phyloP scores from a whole-genome alignment of 495 filamentous ascomycete species.

The Thozetella sp. region DNA sequence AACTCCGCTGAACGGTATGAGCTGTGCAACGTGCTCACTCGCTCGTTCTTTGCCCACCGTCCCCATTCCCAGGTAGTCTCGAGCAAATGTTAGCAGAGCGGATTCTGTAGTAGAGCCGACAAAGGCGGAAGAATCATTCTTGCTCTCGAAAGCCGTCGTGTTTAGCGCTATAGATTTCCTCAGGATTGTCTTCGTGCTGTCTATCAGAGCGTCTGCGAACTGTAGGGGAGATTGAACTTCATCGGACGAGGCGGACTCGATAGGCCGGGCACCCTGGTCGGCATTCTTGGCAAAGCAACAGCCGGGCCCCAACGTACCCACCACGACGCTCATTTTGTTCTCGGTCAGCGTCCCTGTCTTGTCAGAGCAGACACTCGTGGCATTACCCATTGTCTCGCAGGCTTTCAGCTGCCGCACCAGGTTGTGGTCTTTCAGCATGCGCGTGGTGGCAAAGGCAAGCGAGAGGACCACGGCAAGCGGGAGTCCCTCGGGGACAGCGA shows the following conservation, averaged over 20 bases:
- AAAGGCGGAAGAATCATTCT: slow-evolving; percentile 64
- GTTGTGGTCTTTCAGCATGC: slow-evolving; percentile 83
- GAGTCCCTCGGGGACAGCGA: slow-evolving; percentile 82
- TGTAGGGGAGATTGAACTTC: slow-evolving; percentile 38
- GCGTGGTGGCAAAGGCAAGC: slow-evolving; percentile 77
- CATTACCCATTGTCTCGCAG: slow-evolving; percentile 89
- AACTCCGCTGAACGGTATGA: slow-evolving; percentile 69
- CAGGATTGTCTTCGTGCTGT: slow-evolving; percentile 56
- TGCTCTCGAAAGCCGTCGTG: slow-evolving; percentile 76
- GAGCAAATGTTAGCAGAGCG: slow-evolving; percentile 66
- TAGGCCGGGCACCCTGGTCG: too few species aligned
- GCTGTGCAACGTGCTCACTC: slow-evolving; percentile 58
- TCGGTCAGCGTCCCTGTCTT: slow-evolving; percentile 84
- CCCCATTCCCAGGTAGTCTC: slow-evolving; percentile 64
- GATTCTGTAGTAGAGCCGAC: slow-evolving; percentile 80
- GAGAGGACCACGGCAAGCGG: slow-evolving; percentile 82
- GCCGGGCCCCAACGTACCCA: slow-evolving; percentile 66
- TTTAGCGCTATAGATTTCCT: slow-evolving; percentile 70
- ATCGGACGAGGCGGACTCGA: neutral
- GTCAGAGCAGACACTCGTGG: slow-evolving; percentile 82
- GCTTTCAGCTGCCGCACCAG: slow-evolving; percentile 76
- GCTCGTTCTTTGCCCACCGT: slow-evolving; percentile 58
- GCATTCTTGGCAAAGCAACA: slow-evolving; percentile 57
- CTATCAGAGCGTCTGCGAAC: slow-evolving; percentile 57
- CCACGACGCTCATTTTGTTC: slow-evolving; percentile 75